Base-by-base conservation (phyloP, 176 grass and related monocot genomes). In the Thalia dealbata region DNA sequence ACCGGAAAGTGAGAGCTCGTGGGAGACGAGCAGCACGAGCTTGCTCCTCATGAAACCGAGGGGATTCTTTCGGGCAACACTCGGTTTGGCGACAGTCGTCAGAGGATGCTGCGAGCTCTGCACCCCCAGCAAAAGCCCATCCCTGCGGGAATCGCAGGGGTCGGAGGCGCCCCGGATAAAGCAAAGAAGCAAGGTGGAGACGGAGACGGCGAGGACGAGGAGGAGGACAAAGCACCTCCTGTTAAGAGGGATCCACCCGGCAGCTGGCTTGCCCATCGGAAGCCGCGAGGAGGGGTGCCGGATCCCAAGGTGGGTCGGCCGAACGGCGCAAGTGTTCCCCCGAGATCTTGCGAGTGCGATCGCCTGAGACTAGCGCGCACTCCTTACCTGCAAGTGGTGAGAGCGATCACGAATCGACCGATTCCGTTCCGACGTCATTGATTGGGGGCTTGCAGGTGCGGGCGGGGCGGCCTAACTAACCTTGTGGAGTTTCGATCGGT, bases 1-100 rank as follows among this genome's bases (percentile, higher is more conserved):
- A 99, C 95, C 95, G 2, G 95, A 99, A 51, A 99, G 95, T 44
- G 95, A 93, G 67, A 99, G 95, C 71, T 97, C 90, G 41, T 97
- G 95, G 16, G 95, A 93, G 62, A 93, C 87, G 43, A 97, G 87
- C 18, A 97, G 87, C 46, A 93, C 90, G 56, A 92, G 61, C 46
- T 92, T 97, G 67, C 78, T 82, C 12, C 75, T 87, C 93, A 92
- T 92, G 71, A 97, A 88, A 26, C 69, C 78, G 12, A 92, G 87
- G 14, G 93, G 83, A 50, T 71, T 86, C 73, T 50, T 58, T 2
- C 32, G 74, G 13, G 22, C 62, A 35, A 43, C 65, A 30, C 32
- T 38, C 32, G 38, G 42, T 6, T 61, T 32, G 11, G 29, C 16
- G 22, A 23, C 65, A 43, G 35, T 8, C 1, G 21, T 14, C 14